These are phyloP conservation scores for Boletus sp. DNA, from an alignment of 1,284 basidiomycete species.

Conservation along the genomic window DNA sequence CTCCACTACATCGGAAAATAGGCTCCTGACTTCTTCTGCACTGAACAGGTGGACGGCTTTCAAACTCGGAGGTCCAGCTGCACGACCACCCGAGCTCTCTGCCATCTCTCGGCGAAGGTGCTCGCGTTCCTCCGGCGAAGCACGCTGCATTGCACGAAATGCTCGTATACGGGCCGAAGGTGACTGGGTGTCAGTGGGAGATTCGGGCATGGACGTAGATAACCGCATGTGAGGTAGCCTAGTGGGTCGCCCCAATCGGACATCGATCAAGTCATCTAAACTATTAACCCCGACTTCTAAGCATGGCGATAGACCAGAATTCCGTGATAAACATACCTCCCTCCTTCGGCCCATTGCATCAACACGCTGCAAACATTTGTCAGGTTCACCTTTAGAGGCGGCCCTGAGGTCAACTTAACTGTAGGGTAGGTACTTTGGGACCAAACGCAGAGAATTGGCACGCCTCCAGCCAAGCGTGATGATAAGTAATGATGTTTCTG, in stretches of 20 bases:
- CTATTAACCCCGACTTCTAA: conserved; percentile 31
- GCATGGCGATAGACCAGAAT: neutral
- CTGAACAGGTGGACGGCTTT: conserved; percentile 77
- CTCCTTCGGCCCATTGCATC: conserved; percentile 93
- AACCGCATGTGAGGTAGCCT: conserved; percentile 46
- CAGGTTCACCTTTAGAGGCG: neutral
- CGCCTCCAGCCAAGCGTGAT: conserved; percentile 91
- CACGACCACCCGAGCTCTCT: conserved; percentile 22
- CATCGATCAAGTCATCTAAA: conserved; percentile 81
- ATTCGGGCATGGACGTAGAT: conserved; percentile 24
- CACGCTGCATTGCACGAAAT: conserved; percentile 65
- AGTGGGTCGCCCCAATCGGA: conserved; percentile 57
- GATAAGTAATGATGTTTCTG: conserved; percentile 91
- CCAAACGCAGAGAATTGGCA: conserved; percentile 83
- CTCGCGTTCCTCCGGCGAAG: conserved; percentile 60
- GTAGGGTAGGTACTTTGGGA: conserved; percentile 76
- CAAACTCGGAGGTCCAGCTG: conserved; percentile 38
- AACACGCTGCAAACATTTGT: conserved; percentile 55
- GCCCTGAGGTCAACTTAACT: conserved; percentile 42
- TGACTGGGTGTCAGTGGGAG: conserved; percentile 41
- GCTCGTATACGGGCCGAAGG: conserved; percentile 70
- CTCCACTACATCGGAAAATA: conserved; percentile 75
- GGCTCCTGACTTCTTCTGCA: conserved; percentile 71
- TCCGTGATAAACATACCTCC: conserved; percentile 42
- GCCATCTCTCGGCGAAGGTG: conserved; percentile 50